These are phyloP conservation scores for Podochytrium sp. DNA, from an alignment of 192 early-diverging fungal species.

Conservation along the genomic window DNA sequence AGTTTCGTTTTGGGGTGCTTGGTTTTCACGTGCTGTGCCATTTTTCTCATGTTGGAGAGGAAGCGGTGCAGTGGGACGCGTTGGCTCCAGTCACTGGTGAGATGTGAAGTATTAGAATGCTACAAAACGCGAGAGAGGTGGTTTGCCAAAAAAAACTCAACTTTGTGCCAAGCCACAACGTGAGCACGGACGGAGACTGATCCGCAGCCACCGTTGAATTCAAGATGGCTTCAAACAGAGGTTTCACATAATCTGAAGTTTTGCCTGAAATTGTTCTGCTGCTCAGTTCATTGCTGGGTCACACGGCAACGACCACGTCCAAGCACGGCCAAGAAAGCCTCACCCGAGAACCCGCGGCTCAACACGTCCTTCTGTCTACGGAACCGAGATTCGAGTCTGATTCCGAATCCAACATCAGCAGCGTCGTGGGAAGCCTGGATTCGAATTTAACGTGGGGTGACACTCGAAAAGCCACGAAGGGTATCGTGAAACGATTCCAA, in stretches of 20 bases:
- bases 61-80: too few species aligned
- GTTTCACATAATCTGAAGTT: neutral
- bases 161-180: slow-evolving; percentile 7
- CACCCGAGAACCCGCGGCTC: neutral
- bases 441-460: neutral
- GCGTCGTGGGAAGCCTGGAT: neutral
- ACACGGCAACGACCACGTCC: neutral
- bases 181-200: neutral
- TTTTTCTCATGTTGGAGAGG: too few species aligned
- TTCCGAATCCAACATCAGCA: neutral
- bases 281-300: neutral
- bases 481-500: neutral
- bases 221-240: neutral
- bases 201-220: neutral
- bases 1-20: slow-evolving; percentile 12
- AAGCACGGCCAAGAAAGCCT: neutral
- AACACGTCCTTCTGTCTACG: neutral
- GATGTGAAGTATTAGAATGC: too few species aligned
- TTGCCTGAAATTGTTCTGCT: neutral
- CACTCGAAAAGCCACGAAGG: neutral
- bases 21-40: neutral
- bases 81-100: too few species aligned
- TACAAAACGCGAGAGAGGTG: neutral
- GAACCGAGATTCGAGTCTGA: neutral
- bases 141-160: neutral